Base-by-base conservation (phyloP, 176 grass and related monocot species). In the Eremochloa ophiuroides region DNA sequence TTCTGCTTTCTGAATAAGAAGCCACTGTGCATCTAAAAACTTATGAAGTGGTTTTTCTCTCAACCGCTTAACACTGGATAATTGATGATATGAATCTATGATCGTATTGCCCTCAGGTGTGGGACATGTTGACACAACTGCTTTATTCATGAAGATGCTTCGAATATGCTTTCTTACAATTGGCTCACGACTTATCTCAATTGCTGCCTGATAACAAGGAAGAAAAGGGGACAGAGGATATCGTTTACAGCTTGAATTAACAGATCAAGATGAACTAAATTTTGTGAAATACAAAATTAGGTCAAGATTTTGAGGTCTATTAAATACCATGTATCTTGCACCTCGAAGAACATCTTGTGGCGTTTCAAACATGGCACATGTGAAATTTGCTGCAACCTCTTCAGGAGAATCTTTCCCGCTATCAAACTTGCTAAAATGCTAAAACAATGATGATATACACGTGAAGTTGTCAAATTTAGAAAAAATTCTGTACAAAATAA, bases 1-100 rank as follows among this genome's bases (percentile, higher is more conserved):
- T 80, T 98, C 91, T 44, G 86, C 96, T 90, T 95, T 99, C 88
- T 99, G 96, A 85, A 99, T 93, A 83, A 99, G 93, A 47, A 99
- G 76, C 96, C 93, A 99, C 56, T 99, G 93, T 59, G 81, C 84
- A 85, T 99, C 96, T 48, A 29, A 56, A 91, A 99, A 99, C 68
- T 90, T 89, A 53, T 71, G 75, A 62, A 99, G 80, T 69, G 96
- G 93, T 62, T 99, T 99, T 58, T 93, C 87, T 46, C 75, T 83
- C 23, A 99, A 59, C 93, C 96, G 95, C 79, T 95, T 88, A 75
- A 88, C 82, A 82, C 88, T 80, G 39, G 88, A 91, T 86, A 99
- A 73, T 56, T 78, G 82, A 79, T 99, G 96, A 85, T 93, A 91
- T 56, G 81, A 34, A 84, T 95, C 93, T 70, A 99, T 95, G 64